phyloP scores from a whole-genome alignment of 2,329 filamentous ascomycete species.

The Ophiostoma novo-ulmi region DNA sequence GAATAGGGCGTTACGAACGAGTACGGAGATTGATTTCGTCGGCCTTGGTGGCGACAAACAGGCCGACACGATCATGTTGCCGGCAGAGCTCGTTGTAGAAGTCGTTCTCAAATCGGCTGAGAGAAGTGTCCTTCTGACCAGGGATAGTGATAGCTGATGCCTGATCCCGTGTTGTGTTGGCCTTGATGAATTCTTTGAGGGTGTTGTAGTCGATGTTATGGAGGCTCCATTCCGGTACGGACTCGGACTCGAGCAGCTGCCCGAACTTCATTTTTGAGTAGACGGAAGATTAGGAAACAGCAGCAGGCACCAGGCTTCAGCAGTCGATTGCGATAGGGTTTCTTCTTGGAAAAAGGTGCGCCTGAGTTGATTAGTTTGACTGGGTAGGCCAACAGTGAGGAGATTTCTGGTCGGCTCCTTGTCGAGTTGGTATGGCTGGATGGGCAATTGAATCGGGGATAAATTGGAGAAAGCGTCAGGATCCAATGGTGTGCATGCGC shows the following conservation, averaged over 20 bases:
- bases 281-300: not conserved
- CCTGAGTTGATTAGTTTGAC: too few species aligned
- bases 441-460: not conserved
- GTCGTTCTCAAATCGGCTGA: constrained; percentile 62
- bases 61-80: constrained; percentile 70
- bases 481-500: not conserved
- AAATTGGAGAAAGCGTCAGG: not conserved
- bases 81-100: constrained; percentile 65
- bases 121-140: constrained; percentile 56
- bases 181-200: constrained; percentile 78
- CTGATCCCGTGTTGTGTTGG: constrained; percentile 66
- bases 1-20: constrained; percentile 43
- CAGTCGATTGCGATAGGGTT: not conserved
- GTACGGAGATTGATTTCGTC: constrained; percentile 69
- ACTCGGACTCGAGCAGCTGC: constrained; percentile 65
- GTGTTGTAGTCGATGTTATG: constrained; percentile 89
- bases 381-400: too few species aligned
- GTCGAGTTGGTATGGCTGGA: not conserved
- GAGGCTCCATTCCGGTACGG: constrained; percentile 75
- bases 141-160: constrained; percentile 69
- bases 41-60: constrained; percentile 75
- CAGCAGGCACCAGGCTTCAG: not conserved
- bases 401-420: too few species aligned
- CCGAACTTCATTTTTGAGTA: constrained; percentile 64
- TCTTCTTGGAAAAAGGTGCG: not conserved